Base-by-base conservation (phyloP, 331 rosid species). In the Pyrus hybrid region DNA sequence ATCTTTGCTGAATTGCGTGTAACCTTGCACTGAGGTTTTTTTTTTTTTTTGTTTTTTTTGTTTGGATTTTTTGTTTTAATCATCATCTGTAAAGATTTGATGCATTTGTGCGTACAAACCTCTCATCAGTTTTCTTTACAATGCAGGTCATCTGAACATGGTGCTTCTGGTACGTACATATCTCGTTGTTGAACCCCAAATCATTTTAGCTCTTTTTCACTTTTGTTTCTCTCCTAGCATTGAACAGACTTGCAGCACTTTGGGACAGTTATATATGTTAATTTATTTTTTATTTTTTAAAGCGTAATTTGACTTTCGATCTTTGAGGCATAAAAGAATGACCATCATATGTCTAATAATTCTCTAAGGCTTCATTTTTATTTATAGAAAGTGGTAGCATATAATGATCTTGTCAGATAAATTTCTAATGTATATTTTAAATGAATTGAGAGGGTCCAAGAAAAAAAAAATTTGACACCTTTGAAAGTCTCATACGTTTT, bases 101-200 rank as follows among this genome's bases (percentile, higher is more conserved):
- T 61, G 21, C 5, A 76, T 75, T 65, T 35, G 32, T 25, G 11
- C 17, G 13, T 28, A 45, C 25, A 56, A 70, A 13, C 5, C 23
- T 64, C 69, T 71, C 9, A 79, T 68, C 65, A 37, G 22, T 37
- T 79, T 69, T 83, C 43, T 79, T 70, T 71, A 35, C 41, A 56
- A 47, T 83, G 91, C 85, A 94, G 98, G 91, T 88, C 96, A 29
- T 94, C 95, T 20, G 97, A 94, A 28, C 96, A 82, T 75, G 91
- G 93, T 70, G 45, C 91, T 83, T 88, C 89, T 77, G 96, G 98
- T 94, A 86, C 53, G 93, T 80, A 64, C 70, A 83, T 68, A 74
- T 79, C 78, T 74, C 22, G 32, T 29, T 63, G 37, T 70, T 14
- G 21, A 62, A 37, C 49, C 47, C 13, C 17, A 18, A 63, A 9